Evolutionary conservation across 306 rosid species (phyloP), one percentile per base, ranked within the genome.

Genomic region (Malus fusca): DNA sequence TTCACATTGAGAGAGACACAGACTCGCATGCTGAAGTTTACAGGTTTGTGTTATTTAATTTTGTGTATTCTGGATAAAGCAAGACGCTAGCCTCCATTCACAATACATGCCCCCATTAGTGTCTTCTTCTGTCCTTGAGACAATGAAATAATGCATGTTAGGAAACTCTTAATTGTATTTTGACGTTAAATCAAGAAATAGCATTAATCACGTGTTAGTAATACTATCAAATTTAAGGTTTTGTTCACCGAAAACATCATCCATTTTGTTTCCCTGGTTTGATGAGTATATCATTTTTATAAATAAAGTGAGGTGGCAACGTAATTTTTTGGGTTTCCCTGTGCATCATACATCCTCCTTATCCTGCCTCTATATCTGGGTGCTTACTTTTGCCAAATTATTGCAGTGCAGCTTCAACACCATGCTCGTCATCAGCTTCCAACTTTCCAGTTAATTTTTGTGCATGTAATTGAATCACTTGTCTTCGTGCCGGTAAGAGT

Each of bases 371-470:
- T 78, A 77, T 76, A 80, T 64, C 79, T 53, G 59, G 33, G 33
- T 56, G 62, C 60, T 76, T 82, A 52, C 80, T 81, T 60, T 78
- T 71, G 70, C 72, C 66, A 69, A 73, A 76, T 78, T 73, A 79
- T 85, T 90, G 77, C 98, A 95, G 99, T 95, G 92, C 99, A 95
- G 92, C 99, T 92, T 87, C 98, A 95, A 77, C 99, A 92, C 84
- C 99, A 95, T 77, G 99, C 99, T 73, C 98, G 93, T 56, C 98
- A 95, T 75, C 96, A 77, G 75, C 99, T 95, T 81, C 99, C 99
- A 46, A 92, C 96, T 75, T 95, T 95, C 82, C 99, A 95, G 83
- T 85, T 95, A 83, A 92, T 95, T 75, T 95, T 95, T 85, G 99
- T 92, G 77, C 99, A 95, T 79, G 99, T 95, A 53, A 92, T 95